Percentiles rank a stretch among this genome's conserved stretches.
Conservation (phyloP, 1,284 basidiomycete genomes). For the Vanrija pseudolonga region DNA sequence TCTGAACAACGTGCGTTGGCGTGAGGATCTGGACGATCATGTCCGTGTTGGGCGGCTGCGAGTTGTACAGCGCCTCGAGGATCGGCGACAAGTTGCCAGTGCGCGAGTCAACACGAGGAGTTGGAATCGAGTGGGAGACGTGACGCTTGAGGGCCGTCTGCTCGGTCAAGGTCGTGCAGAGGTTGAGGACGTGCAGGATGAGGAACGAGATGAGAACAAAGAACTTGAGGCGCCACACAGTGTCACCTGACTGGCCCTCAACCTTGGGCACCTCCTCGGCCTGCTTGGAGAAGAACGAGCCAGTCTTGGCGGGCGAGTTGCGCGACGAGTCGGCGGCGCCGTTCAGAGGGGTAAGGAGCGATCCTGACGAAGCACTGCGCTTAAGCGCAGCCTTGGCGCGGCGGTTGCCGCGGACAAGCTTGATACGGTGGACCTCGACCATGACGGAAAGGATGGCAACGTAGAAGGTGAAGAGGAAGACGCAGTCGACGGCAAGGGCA, state of each 20-base stretch:
- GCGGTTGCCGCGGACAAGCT: conserved; percentile 54
- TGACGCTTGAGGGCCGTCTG: conserved; percentile 62
- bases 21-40: conserved; percentile 70
- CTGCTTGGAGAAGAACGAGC: conserved; percentile 5
- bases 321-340: conserved; percentile 2
- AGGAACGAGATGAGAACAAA: conserved; percentile 84
- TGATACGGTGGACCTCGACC: conserved; percentile 73
- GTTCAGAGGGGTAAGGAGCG: conserved; percentile 1
- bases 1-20: conserved; percentile 59
- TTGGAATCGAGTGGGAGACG: conserved; percentile 41
- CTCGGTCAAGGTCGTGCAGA: conserved; percentile 85
- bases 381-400: conserved; percentile 18
- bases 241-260: conserved; percentile 57
- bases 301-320: conserved; percentile 10
- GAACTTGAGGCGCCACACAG: conserved; percentile 84
- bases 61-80: conserved; percentile 58
- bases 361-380: conserved; percentile 13
- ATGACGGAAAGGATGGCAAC: conserved; percentile 84
- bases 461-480: conserved; percentile 87
- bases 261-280: conserved; percentile 9
- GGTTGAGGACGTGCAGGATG: conserved; percentile 83
- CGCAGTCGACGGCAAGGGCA: conserved; percentile 78
- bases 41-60: conserved; percentile 51
- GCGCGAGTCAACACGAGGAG: conserved; percentile 41
- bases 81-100: conserved; percentile 60